Evolutionary conservation across 2,329 filamentous ascomycete species (phyloP).

Genomic region (Ceratocystis papillata): DNA sequence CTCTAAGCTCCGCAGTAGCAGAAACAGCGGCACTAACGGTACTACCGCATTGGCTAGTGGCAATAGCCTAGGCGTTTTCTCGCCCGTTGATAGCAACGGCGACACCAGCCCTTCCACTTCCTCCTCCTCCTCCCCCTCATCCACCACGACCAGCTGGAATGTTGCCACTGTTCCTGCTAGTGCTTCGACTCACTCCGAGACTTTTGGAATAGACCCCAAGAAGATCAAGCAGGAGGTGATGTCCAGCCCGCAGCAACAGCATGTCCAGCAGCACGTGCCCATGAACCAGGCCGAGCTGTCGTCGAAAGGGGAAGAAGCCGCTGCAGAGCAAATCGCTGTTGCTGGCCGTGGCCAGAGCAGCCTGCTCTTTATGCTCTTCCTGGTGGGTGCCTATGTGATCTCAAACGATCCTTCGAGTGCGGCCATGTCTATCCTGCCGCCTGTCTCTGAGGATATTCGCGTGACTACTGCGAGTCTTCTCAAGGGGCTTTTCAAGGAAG

Average conservation of each 20-base stretch:
- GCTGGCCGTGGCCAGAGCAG: slow-evolving; percentile 60
- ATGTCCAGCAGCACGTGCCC: slow-evolving; percentile 37
- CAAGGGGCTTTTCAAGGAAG: slow-evolving; percentile 72
- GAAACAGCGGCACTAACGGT: slow-evolving; percentile 49
- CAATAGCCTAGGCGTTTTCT: slow-evolving; percentile 40
- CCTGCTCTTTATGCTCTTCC: slow-evolving; percentile 85
- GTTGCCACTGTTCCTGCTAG: slow-evolving; percentile 1
- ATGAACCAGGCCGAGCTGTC: slow-evolving; percentile 40
- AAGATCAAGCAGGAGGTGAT: slow-evolving; percentile 42
- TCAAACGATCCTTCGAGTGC: slow-evolving; percentile 58
- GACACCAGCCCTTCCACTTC: background rate
- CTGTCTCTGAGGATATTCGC: slow-evolving; percentile 69
- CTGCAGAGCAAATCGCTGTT: slow-evolving; percentile 33
- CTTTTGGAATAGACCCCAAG: slow-evolving; percentile 20
- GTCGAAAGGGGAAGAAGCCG: slow-evolving; percentile 28
- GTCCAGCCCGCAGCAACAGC: slow-evolving; percentile 2
- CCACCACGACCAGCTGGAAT: slow-evolving; percentile 33
- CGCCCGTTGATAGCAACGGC: background rate
- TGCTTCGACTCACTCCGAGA: slow-evolving; percentile 38
- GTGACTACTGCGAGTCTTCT: slow-evolving; percentile 67
- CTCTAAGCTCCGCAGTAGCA: slow-evolving; percentile 32
- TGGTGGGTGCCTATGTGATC: slow-evolving; percentile 90
- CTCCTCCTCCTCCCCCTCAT: slow-evolving; percentile 5
- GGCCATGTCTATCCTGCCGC: slow-evolving; percentile 56
- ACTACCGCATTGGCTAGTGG: slow-evolving; percentile 60